phyloP scores from a whole-genome alignment of 129 eudicot genomes.

The Flaveria bidentis region DNA sequence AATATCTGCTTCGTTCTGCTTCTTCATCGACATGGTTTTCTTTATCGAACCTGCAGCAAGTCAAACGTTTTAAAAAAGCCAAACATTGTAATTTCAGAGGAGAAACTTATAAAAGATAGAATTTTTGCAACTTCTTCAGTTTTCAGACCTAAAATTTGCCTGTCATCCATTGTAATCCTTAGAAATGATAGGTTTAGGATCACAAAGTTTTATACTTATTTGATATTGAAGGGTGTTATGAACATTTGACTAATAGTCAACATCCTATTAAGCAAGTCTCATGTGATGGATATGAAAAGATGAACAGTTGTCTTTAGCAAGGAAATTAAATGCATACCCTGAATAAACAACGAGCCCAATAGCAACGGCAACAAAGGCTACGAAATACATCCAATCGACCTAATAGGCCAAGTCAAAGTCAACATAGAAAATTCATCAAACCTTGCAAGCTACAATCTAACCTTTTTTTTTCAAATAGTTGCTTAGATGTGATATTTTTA shows the following conservation, averaged over 20 bases:
- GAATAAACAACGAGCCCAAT: conserved; percentile 86
- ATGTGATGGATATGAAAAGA: not conserved
- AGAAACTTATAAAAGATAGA: not conserved
- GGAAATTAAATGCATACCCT: conserved; percentile 43
- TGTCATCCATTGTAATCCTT: too few species aligned
- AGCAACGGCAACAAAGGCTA: conserved; percentile 81
- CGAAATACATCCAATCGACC: conserved; percentile 96
- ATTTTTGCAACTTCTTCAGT: not conserved
- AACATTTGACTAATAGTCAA: conserved; percentile 8
- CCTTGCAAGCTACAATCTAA: not conserved
- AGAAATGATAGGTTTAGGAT: not conserved
- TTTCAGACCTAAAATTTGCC: too few species aligned
- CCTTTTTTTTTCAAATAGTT: not conserved
- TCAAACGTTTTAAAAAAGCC: not conserved
- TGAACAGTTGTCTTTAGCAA: not conserved
- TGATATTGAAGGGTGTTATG: not conserved
- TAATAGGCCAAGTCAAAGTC: conserved; percentile 30
- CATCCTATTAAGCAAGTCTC: not conserved
- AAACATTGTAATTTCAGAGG: not conserved
- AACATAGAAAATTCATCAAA: conserved; percentile 1
- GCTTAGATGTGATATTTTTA: not conserved
- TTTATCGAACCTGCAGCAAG: conserved; percentile 57
- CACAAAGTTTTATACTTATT: not conserved
- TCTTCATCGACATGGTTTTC: conserved; percentile 45
- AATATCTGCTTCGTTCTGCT: conserved; percentile 40